Evolutionary conservation across 2,329 filamentous ascomycete genomes (phyloP).

Genomic region (Fusarium sp.): DNA sequence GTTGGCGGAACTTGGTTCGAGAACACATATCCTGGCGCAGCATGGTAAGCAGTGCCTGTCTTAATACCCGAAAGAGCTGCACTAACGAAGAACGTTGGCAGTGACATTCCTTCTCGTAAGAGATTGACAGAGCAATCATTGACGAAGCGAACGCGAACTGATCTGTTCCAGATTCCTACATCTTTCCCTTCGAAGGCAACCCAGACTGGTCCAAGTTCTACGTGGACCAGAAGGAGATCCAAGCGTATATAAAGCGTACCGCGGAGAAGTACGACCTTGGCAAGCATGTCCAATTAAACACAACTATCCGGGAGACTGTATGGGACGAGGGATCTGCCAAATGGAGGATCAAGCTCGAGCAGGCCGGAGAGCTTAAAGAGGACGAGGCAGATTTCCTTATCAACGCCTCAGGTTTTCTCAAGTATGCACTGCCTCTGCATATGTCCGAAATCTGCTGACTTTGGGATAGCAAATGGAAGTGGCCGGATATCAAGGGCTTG

Average conservation of each 20-base stretch:
- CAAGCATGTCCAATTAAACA: neutral
- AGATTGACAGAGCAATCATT: neutral
- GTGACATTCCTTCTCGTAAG: neutral
- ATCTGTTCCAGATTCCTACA: neutral
- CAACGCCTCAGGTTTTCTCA: neutral
- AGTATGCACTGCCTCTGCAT: neutral
- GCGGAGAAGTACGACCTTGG: neutral
- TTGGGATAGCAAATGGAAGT: neutral
- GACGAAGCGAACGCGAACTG: neutral
- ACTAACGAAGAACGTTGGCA: neutral
- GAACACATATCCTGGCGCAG: neutral
- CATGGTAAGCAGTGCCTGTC: neutral
- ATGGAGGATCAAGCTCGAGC: neutral
- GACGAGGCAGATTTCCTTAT: neutral
- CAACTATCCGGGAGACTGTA: neutral
- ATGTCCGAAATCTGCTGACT: neutral
- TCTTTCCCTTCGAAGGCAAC: neutral
- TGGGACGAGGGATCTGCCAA: neutral
- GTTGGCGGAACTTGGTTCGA: neutral
- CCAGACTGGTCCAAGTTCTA: neutral
- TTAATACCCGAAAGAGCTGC: neutral
- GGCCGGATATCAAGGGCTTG: neutral
- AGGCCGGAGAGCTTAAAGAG: neutral
- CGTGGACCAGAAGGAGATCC: neutral
- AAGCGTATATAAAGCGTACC: neutral